phyloP scores from a whole-genome alignment of 257 asterid species.

The Gynochthodes officinalis region DNA sequence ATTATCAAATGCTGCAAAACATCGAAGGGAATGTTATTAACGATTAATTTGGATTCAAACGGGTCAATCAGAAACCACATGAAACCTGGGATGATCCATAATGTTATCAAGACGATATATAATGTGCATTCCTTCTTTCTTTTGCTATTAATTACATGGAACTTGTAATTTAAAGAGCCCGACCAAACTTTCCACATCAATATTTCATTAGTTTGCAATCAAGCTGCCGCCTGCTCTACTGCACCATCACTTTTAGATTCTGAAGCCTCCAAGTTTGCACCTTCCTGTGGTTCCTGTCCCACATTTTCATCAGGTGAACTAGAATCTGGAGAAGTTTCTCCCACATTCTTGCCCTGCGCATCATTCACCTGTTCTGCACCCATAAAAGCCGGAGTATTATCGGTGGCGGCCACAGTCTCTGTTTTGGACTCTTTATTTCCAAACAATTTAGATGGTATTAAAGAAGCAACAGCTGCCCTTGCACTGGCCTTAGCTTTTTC shows the following conservation, averaged over 20 bases:
- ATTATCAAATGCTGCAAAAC: neutral
- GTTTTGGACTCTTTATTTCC: slow-evolving; percentile 43
- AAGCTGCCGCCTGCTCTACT: slow-evolving; percentile 33
- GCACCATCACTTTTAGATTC: slow-evolving; percentile 32
- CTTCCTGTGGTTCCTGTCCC: slow-evolving; percentile 27
- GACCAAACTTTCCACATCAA: neutral
- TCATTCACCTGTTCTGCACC: slow-evolving; percentile 16
- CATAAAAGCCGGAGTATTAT: slow-evolving; percentile 23
- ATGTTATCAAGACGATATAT: neutral
- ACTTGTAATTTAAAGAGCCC: neutral
- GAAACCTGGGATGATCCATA: slow-evolving; percentile 1
- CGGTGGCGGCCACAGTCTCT: slow-evolving; percentile 26
- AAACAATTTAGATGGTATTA: slow-evolving; percentile 63
- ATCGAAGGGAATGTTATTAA: neutral
- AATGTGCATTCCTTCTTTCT: neutral
- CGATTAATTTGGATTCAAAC: neutral
- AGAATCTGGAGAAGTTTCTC: slow-evolving; percentile 18
- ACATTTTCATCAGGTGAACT: slow-evolving; percentile 18
- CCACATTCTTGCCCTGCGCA: slow-evolving; percentile 22
- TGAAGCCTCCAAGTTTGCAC: slow-evolving; percentile 13
- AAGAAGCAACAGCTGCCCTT: slow-evolving; percentile 58
- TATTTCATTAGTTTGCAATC: slow-evolving; percentile 11
- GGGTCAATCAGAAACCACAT: neutral
- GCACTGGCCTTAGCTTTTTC: slow-evolving; percentile 72
- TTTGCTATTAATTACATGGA: slow-evolving; percentile 9